Base-by-base conservation (phyloP, 163 green algal species). In the Coccomyxa subellipsoidea region DNA sequence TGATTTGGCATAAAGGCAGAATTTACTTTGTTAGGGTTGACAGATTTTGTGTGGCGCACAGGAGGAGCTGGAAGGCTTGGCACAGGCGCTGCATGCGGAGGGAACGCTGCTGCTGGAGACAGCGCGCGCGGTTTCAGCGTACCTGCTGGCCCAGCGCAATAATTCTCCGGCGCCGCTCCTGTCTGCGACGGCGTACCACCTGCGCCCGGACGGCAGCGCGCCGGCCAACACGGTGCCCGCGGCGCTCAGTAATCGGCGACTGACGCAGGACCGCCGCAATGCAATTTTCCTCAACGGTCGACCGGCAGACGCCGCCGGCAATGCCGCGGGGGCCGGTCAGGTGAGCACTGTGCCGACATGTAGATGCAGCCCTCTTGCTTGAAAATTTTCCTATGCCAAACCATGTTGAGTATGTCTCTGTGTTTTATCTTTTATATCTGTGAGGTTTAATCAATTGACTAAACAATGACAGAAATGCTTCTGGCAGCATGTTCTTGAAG, bases 161-260 rank as follows among this genome's bases (percentile, higher is more conserved):
- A 73, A 73, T 23, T 36, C 66, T 23, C 21, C 66, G 27, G 10
- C 29, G 29, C 66, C 66, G 7, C 66, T 73, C 18, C 27, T 73
- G 66, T 18, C 21, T 23, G 66, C 66, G 66, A 34, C 2, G 66
- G 29, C 66, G 1, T 32, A 36, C 66, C n/a, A 36, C 66, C 66
- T 73, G 66, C 66, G n/a, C 66, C 10, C 66, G 29, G 66, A 73
- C 66, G 66, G 66, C 66, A 73, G 66, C 66, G 47, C 47, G 47
- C 47, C 47, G 47, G 47, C 47, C 47, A 59, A 59, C 47, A 59
- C 47, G 47, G 47, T 59, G 47, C 47, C 47, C 15, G 47, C 47
- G 15, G 47, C 47, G 47, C 47, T 59, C 15, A 18, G 15, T 18
- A 18, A 18, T 18, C 47, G 47, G 15, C 47, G 47, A 18, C 47